Percentiles rank a stretch among this genome's conserved stretches.
These are phyloP conservation scores for Acer negundo DNA, from an alignment of 345 rosid species.

Conservation along the genomic window DNA sequence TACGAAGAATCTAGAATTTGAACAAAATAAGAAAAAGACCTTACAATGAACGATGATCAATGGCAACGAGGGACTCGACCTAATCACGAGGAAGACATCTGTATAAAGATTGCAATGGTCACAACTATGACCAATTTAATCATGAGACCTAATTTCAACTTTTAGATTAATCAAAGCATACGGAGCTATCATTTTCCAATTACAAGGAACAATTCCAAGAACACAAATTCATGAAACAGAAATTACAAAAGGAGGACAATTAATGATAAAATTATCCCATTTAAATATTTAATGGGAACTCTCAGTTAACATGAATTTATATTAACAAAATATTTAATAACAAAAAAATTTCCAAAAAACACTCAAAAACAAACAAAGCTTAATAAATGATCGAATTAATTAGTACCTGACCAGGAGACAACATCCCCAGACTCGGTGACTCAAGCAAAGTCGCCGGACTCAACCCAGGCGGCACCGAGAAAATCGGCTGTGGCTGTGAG, in stretches of 20 bases:
- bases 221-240: no score
- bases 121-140: no score
- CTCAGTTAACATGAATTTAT: no score
- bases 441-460: slow-evolving; percentile 60
- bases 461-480: slow-evolving; percentile 50
- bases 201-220: neutral
- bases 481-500: slow-evolving; percentile 48
- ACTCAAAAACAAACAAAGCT: neutral
- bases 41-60: no score
- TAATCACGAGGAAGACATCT: no score
- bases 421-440: slow-evolving; percentile 74
- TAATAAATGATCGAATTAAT: neutral
- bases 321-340: no score
- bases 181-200: neutral
- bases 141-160: no score
- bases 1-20: no score
- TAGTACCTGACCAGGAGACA: slow-evolving; percentile 64
- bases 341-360: neutral
- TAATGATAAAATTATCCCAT: neutral
- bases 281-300: no score
- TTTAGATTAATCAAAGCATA: neutral
- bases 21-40: no score
- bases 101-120: no score
- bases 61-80: no score
- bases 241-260: neutral